These are phyloP conservation scores for Suhomyces sp. DNA, from an alignment of 805 yeast species.

Conservation along the genomic window DNA sequence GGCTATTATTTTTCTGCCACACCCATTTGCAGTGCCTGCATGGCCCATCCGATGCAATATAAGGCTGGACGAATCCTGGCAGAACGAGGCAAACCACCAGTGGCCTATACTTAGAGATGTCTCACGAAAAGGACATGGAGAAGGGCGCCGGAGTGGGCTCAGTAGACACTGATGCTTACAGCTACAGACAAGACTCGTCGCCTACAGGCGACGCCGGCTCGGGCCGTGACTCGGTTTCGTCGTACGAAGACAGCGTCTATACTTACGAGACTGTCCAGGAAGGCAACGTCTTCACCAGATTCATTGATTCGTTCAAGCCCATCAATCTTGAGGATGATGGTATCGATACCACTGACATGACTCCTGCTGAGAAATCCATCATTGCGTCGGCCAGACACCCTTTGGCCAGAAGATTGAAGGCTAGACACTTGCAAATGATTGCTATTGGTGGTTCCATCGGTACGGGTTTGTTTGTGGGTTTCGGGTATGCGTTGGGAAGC, in stretches of 20 bases:
- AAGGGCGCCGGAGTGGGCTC: not conserved
- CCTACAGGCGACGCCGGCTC: not conserved
- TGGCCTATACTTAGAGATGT: not conserved
- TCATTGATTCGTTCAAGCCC: conserved; percentile 38
- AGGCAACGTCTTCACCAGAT: conserved; percentile 16
- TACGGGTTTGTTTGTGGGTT: conserved; percentile 58
- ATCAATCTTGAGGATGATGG: conserved; percentile 32
- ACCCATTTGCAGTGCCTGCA: not conserved
- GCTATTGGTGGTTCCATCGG: conserved; percentile 87
- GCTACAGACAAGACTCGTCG: conserved; percentile 9
- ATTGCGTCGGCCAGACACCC: conserved; percentile 43
- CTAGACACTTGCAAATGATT: conserved; percentile 64
- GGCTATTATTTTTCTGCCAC: not conserved
- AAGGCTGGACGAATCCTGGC: not conserved
- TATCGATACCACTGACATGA: conserved; percentile 25
- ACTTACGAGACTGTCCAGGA: conserved; percentile 10
- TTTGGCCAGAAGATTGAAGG: conserved; percentile 37
- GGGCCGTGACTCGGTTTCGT: conserved; percentile 3
- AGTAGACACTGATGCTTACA: conserved; percentile 11
- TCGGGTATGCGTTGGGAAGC: conserved; percentile 38
- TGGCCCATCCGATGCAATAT: not conserved
- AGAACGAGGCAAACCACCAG: not conserved
- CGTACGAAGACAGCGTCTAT: conserved; percentile 7
- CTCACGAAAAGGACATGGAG: conserved; percentile 2
- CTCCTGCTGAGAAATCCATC: conserved; percentile 37